phyloP scores from a whole-genome alignment of 176 grass and related monocot species.

The Oryza brachyantha region DNA sequence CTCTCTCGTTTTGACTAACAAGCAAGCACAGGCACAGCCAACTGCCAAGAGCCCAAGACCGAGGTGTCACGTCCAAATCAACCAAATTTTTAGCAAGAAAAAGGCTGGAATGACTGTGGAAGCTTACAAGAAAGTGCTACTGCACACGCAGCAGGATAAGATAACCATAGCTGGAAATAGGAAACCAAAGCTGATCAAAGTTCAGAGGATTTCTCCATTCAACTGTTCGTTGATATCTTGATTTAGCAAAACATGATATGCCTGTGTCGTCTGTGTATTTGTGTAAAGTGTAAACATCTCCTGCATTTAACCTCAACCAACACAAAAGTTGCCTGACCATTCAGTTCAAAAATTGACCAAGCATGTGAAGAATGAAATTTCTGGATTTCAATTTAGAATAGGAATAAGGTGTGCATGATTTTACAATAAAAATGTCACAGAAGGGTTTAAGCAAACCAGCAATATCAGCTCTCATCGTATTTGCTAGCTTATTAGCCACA shows the following conservation, averaged over 20 bases:
- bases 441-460: too few relatives aligned
- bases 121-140: neutral
- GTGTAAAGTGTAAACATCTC: neutral
- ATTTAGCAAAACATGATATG: neutral
- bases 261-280: neutral
- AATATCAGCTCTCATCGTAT: too few relatives aligned
- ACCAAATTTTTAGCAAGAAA: neutral
- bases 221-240: neutral
- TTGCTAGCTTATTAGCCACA: too few relatives aligned
- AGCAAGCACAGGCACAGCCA: neutral
- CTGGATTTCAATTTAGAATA: neutral
- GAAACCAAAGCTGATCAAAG: neutral
- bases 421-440: too few relatives aligned
- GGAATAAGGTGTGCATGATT: neutral
- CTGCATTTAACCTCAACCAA: neutral
- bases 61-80: neutral
- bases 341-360: neutral
- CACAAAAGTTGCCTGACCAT: neutral
- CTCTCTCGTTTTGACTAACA: neutral
- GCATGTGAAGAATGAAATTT: neutral
- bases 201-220: neutral
- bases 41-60: neutral
- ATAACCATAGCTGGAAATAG: neutral
- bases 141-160: neutral
- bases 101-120: neutral